phyloP scores from a whole-genome alignment of 2,329 filamentous ascomycete species.

The Clathrospora elynae region DNA sequence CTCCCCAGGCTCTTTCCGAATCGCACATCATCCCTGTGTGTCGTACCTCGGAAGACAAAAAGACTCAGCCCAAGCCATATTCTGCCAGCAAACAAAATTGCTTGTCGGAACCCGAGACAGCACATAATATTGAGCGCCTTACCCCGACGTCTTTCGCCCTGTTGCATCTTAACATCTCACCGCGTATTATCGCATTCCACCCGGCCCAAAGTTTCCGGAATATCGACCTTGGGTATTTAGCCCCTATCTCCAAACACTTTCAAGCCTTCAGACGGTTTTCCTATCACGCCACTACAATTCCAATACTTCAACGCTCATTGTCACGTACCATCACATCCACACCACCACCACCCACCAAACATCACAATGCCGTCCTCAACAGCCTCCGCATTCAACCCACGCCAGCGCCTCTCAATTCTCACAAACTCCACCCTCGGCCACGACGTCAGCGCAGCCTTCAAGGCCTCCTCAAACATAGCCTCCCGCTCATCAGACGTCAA shows the following conservation, averaged over 20 bases:
- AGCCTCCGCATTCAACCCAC: slow-evolving; percentile 38
- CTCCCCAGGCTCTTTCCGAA: slow-evolving; percentile 31
- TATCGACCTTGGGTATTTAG: slow-evolving; percentile 27
- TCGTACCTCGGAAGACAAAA: no score
- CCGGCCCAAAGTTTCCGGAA: slow-evolving; percentile 7
- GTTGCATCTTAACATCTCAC: slow-evolving; percentile 21
- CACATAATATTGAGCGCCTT: slow-evolving; percentile 34
- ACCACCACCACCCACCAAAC: slow-evolving; percentile 4
- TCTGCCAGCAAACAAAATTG: slow-evolving; percentile 41
- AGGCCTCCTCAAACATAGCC: slow-evolving; percentile 39
- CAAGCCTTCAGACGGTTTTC: neutral
- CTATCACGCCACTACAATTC: neutral
- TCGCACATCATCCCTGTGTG: slow-evolving; percentile 6
- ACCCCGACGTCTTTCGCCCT: slow-evolving; percentile 14
- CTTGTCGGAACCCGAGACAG: slow-evolving; percentile 38
- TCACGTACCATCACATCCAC: slow-evolving; percentile 6
- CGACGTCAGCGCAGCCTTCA: slow-evolving; percentile 50
- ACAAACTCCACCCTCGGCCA: slow-evolving; percentile 49
- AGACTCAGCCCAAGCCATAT: slow-evolving; percentile 32
- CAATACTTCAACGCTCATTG: slow-evolving; percentile 2
- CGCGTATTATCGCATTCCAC: slow-evolving; percentile 19
- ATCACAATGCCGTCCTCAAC: slow-evolving; percentile 38
- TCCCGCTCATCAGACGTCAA: slow-evolving; percentile 38
- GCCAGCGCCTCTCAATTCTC: slow-evolving; percentile 50
- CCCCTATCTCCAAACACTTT: slow-evolving; percentile 16